These are phyloP conservation scores for Clonostachys rhizophaga DNA, from an alignment of 2,329 filamentous ascomycete species.

Conservation along the genomic window DNA sequence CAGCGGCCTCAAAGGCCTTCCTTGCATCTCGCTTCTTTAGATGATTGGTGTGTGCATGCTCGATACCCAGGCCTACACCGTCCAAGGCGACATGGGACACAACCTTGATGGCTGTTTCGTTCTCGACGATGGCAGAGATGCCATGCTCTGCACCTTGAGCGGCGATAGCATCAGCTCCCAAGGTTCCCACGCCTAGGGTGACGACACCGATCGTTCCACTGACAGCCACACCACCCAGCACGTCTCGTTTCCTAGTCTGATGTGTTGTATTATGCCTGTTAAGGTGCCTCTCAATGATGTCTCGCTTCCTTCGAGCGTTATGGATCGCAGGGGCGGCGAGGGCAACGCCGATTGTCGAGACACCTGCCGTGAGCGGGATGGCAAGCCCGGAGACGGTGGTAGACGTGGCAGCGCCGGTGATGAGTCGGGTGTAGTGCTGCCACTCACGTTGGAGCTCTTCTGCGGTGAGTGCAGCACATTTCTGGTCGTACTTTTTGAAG, in stretches of 20 bases:
- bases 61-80: slow-evolving; percentile 23
- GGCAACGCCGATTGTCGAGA: slow-evolving; percentile 30
- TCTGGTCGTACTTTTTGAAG: slow-evolving; percentile 29
- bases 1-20: slow-evolving; percentile 22
- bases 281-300: slow-evolving; percentile 31
- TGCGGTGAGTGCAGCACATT: slow-evolving; percentile 25
- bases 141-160: slow-evolving; percentile 27
- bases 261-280: slow-evolving; percentile 23
- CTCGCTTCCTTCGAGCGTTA: slow-evolving; percentile 34
- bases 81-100: slow-evolving; percentile 28
- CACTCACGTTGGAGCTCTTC: slow-evolving; percentile 32
- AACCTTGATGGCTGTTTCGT: slow-evolving; percentile 25
- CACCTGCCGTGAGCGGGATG: slow-evolving; percentile 28
- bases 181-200: slow-evolving; percentile 25
- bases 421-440: slow-evolving; percentile 35
- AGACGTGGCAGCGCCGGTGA: slow-evolving; percentile 30
- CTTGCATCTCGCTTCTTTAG: slow-evolving; percentile 24
- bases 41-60: slow-evolving; percentile 25
- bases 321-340: slow-evolving; percentile 30
- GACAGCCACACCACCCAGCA: slow-evolving; percentile 29
- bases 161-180: slow-evolving; percentile 26
- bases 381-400: slow-evolving; percentile 31
- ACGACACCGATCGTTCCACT: slow-evolving; percentile 26
- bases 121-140: slow-evolving; percentile 13
- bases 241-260: slow-evolving; percentile 31